Evolutionary conservation across 1,284 basidiomycete genomes (phyloP).

Genomic region (Psilocybe mexicana): DNA sequence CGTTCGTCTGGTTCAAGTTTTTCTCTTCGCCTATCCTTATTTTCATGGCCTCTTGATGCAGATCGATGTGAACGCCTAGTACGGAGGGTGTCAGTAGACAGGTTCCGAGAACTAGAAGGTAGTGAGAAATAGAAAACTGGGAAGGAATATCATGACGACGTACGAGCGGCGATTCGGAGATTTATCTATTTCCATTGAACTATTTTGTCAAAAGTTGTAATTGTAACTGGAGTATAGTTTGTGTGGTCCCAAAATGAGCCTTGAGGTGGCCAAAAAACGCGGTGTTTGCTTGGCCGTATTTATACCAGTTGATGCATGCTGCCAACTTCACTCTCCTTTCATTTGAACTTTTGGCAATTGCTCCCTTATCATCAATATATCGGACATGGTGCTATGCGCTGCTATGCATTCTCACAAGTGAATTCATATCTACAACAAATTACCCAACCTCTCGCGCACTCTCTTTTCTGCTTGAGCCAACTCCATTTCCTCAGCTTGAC

Average conservation of each 20-base stretch:
- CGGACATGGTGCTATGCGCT: not conserved
- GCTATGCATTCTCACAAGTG: no score
- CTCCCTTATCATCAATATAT: not conserved
- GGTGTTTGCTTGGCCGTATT: conserved; percentile 23
- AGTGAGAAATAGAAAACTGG: conserved; percentile 9
- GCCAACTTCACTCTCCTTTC: not conserved
- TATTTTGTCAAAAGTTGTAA: conserved; percentile 33
- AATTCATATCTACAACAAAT: conserved; percentile 32
- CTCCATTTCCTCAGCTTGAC: conserved; percentile 49
- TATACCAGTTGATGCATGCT: conserved; percentile 1
- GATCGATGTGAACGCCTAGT: conserved; percentile 73
- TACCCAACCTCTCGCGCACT: conserved; percentile 51
- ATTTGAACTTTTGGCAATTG: no score
- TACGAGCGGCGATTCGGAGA: conserved; percentile 70
- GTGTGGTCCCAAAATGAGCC: not conserved
- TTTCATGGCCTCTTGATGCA: conserved; percentile 58
- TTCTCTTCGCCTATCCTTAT: conserved; percentile 54
- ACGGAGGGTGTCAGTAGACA: conserved; percentile 71
- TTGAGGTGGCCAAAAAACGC: conserved; percentile 15
- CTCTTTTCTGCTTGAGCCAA: conserved; percentile 61
- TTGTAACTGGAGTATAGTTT: not conserved
- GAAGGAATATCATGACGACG: conserved; percentile 27
- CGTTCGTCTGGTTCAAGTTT: conserved; percentile 50
- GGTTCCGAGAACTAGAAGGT: conserved; percentile 57
- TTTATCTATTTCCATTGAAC: conserved; percentile 63